Conservation (phyloP, 257 asterid species). For the Solanum tarijense region DNA sequence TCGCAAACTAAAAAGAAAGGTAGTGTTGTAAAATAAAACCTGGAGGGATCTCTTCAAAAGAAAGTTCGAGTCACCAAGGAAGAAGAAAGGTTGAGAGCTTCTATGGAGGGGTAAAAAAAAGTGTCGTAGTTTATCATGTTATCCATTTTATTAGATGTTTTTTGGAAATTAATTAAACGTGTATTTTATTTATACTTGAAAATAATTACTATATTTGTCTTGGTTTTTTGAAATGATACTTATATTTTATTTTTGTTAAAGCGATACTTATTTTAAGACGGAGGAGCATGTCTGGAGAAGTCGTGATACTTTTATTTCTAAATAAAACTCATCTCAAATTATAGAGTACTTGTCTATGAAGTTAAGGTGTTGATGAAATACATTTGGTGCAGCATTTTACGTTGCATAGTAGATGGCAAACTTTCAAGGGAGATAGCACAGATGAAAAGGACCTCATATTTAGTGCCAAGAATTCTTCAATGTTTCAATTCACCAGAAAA, state of each 20-base stretch:
- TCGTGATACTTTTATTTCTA: not conserved
- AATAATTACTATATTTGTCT: too few relatives aligned
- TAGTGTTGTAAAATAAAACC: not conserved
- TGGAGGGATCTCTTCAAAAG: not conserved
- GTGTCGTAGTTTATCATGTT: not conserved
- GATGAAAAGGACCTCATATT: not conserved
- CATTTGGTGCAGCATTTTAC: not conserved
- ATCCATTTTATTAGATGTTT: too few relatives aligned
- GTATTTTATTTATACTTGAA: too few relatives aligned
- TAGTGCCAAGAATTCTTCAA: not conserved
- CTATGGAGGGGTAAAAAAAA: too few relatives aligned
- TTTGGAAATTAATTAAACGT: too few relatives aligned
- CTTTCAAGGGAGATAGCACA: slow-evolving; percentile 3
- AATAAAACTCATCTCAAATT: not conserved
- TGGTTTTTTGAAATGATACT: too few relatives aligned
- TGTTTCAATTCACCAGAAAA: not conserved
- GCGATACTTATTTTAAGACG: too few relatives aligned
- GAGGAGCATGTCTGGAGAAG: not conserved
- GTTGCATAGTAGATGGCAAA: slow-evolving; percentile 2
- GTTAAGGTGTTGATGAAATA: not conserved
- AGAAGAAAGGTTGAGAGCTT: too few relatives aligned
- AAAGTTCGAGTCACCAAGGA: too few relatives aligned
- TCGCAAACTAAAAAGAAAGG: not conserved
- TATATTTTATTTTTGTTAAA: too few relatives aligned
- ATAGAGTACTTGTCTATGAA: not conserved